phyloP scores from a whole-genome alignment of 495 filamentous ascomycete genomes.

The Hyphodiscus hymeniophilus region DNA sequence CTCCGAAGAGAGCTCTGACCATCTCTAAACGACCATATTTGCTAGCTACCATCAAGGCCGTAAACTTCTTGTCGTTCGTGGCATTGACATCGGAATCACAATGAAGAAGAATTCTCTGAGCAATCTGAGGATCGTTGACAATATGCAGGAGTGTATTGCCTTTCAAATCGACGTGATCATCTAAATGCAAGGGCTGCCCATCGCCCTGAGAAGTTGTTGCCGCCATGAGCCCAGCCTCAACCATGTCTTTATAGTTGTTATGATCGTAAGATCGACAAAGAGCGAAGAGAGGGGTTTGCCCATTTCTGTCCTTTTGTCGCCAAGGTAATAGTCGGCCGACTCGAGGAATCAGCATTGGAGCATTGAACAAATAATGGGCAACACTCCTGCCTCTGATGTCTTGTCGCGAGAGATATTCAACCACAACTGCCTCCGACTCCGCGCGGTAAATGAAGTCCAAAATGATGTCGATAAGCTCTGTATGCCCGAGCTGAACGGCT shows the following conservation, averaged over 20 bases:
- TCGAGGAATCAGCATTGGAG: constrained; percentile 65
- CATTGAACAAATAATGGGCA: constrained; percentile 94
- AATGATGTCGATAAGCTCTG: constrained; percentile 64
- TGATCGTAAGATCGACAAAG: constrained; percentile 95
- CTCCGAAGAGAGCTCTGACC: constrained; percentile 79
- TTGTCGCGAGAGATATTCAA: constrained; percentile 60
- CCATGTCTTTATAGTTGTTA: constrained; percentile 76
- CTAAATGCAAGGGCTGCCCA: constrained; percentile 71
- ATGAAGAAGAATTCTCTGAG: constrained; percentile 61
- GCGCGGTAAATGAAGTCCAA: constrained; percentile 55
- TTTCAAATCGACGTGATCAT: constrained; percentile 87
- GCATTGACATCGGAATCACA: constrained; percentile 95
- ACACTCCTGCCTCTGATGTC: constrained; percentile 83
- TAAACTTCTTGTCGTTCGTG: constrained; percentile 91
- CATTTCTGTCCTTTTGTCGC: constrained; percentile 87
- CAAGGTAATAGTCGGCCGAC: constrained; percentile 77
- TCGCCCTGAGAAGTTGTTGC: constrained; percentile 71
- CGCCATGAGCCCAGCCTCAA: constrained; percentile 64
- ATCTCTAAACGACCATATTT: constrained; percentile 95
- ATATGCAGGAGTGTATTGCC: constrained; percentile 94
- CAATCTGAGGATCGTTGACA: constrained; percentile 75
- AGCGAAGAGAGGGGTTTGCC: constrained; percentile 92
- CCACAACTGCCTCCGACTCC: constrained; percentile 31
- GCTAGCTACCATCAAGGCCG: constrained; percentile 96
- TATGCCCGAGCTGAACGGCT: constrained; percentile 83